A percentile compares a stretch with the other conserved stretches of the same genome.
Evolutionary conservation across 129 eudicot species (phyloP).

Genomic region (Artemisia annua): DNA sequence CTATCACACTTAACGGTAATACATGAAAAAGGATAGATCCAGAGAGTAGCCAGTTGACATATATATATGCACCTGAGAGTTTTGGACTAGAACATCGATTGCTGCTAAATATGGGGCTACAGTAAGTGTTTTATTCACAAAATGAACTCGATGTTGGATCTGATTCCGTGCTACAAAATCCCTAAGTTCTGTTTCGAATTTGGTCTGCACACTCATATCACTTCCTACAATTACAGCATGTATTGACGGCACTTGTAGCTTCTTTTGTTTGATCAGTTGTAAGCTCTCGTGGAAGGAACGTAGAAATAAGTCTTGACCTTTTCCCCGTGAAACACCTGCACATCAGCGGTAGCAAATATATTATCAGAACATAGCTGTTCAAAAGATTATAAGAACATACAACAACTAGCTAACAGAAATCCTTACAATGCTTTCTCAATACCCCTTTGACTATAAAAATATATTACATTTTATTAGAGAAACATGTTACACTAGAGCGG

Average conservation of each 20-base stretch:
- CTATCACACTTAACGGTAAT: neutral
- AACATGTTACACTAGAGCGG: neutral
- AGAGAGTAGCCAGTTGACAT: neutral
- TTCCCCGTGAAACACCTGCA: conserved; percentile 93
- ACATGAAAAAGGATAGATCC: neutral
- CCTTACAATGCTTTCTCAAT: no score
- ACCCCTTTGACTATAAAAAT: no score
- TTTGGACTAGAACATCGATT: conserved; percentile 88
- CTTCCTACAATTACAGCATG: conserved; percentile 87
- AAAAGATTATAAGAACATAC: no score
- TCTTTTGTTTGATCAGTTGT: conserved; percentile 62
- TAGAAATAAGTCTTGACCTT: conserved; percentile 88
- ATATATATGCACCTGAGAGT: conserved; percentile 65
- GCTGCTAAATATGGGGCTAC: conserved; percentile 92
- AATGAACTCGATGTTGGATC: conserved; percentile 70
- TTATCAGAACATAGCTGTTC: neutral
- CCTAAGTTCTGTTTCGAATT: conserved; percentile 77
- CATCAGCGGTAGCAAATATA: neutral
- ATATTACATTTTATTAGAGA: no score
- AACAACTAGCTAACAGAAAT: no score
- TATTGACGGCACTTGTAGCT: conserved; percentile 70
- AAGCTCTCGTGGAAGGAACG: conserved; percentile 72
- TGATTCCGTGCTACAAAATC: conserved; percentile 62
- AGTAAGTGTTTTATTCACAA: conserved; percentile 79
- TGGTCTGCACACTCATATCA: conserved; percentile 76